Evolutionary conservation across 805 yeast species (phyloP).

Genomic region (Scheffersomyces ergatensis): DNA sequence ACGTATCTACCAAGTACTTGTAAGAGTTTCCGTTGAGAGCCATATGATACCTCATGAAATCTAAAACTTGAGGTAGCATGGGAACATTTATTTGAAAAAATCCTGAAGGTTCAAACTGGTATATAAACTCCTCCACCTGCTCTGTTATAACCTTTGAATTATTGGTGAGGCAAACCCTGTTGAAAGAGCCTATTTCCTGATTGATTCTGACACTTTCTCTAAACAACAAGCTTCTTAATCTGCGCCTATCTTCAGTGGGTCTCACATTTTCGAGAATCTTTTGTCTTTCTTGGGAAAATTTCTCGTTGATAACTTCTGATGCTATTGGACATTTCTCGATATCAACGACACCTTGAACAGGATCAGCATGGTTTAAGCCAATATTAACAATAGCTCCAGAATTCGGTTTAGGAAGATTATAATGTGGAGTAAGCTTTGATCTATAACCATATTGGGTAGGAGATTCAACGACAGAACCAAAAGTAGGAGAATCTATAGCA

Average conservation of each 20-base stretch:
- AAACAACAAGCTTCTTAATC: slow-evolving; percentile 18
- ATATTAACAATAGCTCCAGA: slow-evolving; percentile 12
- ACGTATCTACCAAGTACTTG: slow-evolving; percentile 37
- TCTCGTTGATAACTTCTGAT: slow-evolving; percentile 25
- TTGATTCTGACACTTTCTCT: slow-evolving; percentile 33
- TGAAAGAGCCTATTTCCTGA: slow-evolving; percentile 26
- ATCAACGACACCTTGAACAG: slow-evolving; percentile 25
- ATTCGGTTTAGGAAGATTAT: slow-evolving; percentile 11
- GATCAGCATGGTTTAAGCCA: slow-evolving; percentile 29
- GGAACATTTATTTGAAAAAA: slow-evolving; percentile 41
- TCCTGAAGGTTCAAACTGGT: slow-evolving; percentile 36
- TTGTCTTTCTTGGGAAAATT: slow-evolving; percentile 13
- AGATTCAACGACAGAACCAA: slow-evolving; percentile 30
- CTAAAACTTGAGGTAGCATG: slow-evolving; percentile 34
- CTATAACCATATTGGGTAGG: slow-evolving; percentile 39
- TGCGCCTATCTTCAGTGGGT: slow-evolving; percentile 3
- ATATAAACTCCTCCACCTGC: slow-evolving; percentile 30
- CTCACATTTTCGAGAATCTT: slow-evolving; percentile 5
- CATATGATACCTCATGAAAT: slow-evolving; percentile 24
- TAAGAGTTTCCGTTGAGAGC: slow-evolving; percentile 4
- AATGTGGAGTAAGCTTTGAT: slow-evolving; percentile 43
- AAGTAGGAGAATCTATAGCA: slow-evolving; percentile 3
- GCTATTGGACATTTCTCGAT: slow-evolving; percentile 38
- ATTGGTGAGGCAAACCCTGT: slow-evolving; percentile 22
- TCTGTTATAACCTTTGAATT: slow-evolving; percentile 30